Evolutionary conservation across 805 yeast species (phyloP).

Genomic region (Sporopachydermia lactativora): DNA sequence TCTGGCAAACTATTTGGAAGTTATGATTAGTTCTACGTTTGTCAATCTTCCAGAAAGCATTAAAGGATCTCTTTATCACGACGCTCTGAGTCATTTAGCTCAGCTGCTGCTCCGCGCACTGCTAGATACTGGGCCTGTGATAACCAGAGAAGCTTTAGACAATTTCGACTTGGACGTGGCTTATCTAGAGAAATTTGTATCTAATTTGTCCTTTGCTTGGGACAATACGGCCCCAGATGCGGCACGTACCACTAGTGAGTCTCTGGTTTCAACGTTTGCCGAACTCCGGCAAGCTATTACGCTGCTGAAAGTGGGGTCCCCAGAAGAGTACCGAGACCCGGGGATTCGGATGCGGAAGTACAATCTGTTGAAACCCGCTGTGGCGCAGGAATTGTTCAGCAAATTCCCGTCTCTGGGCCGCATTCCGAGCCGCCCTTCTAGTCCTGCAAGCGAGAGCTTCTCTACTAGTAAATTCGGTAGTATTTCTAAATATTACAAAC

Average conservation of each 20-base stretch:
- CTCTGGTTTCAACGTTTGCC: slow-evolving; percentile 54
- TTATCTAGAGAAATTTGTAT: slow-evolving; percentile 48
- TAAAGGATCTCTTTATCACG: slow-evolving; percentile 63
- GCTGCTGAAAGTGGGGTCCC: slow-evolving; percentile 47
- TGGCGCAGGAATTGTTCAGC: slow-evolving; percentile 44
- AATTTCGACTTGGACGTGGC: slow-evolving; percentile 71
- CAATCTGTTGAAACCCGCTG: slow-evolving; percentile 61
- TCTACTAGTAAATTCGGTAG: background rate
- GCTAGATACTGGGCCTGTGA: slow-evolving; percentile 32
- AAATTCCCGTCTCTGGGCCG: slow-evolving; percentile 23
- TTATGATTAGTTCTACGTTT: slow-evolving; percentile 74
- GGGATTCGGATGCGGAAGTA: slow-evolving; percentile 46
- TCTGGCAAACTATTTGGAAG: slow-evolving; percentile 72
- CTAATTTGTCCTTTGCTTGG: slow-evolving; percentile 16
- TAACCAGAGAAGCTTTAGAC: slow-evolving; percentile 44
- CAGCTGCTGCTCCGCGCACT: slow-evolving; percentile 51
- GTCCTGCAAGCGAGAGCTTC: background rate
- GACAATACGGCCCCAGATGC: slow-evolving; percentile 10
- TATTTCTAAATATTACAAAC: slow-evolving; percentile 1
- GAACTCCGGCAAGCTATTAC: slow-evolving; percentile 73
- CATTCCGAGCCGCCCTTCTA: background rate
- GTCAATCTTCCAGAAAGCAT: slow-evolving; percentile 69
- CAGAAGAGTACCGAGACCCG: slow-evolving; percentile 48
- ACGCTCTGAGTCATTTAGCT: slow-evolving; percentile 78
- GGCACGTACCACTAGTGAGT: slow-evolving; percentile 12